Conservation (phyloP, 2,329 filamentous ascomycete species). For the Thielaviopsis ethacetica region DNA sequence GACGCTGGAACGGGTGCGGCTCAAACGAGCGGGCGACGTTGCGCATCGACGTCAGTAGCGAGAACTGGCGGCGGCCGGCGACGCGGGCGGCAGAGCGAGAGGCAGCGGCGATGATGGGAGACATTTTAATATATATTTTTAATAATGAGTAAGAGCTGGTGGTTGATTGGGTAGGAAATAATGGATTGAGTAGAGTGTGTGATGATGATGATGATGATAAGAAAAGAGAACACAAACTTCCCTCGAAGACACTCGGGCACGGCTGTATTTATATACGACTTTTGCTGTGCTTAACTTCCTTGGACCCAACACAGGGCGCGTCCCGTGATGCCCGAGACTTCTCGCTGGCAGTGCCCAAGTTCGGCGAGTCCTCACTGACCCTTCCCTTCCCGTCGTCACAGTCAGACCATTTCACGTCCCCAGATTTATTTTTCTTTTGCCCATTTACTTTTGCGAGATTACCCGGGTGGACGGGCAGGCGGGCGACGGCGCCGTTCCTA, state of each 20-base stretch:
- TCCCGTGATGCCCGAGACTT: background rate
- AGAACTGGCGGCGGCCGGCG: constrained; percentile 20
- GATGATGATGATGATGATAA: background rate
- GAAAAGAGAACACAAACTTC: background rate
- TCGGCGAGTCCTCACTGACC: background rate
- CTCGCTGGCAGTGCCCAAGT: background rate
- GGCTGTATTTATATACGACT: background rate
- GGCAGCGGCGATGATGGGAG: constrained; percentile 4
- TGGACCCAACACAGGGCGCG: background rate
- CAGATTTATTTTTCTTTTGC: background rate
- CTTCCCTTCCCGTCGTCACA: background rate
- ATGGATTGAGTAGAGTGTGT: background rate
- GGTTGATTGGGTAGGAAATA: background rate
- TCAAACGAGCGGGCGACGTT: constrained; percentile 20
- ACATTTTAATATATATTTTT: constrained; percentile 1
- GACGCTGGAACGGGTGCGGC: constrained; percentile 22
- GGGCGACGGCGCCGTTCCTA: background rate
- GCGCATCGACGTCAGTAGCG: constrained; percentile 20
- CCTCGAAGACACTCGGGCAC: background rate
- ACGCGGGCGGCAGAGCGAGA: constrained; percentile 15
- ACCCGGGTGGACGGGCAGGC: background rate
- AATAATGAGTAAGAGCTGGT: background rate
- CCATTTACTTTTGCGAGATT: too few species aligned
- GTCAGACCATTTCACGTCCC: background rate
- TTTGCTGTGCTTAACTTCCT: background rate